Evolutionary conservation across 2,329 filamentous ascomycete genomes (phyloP), one percentile per base, ranked within the genome.

Genomic region (Beauveria australis): DNA sequence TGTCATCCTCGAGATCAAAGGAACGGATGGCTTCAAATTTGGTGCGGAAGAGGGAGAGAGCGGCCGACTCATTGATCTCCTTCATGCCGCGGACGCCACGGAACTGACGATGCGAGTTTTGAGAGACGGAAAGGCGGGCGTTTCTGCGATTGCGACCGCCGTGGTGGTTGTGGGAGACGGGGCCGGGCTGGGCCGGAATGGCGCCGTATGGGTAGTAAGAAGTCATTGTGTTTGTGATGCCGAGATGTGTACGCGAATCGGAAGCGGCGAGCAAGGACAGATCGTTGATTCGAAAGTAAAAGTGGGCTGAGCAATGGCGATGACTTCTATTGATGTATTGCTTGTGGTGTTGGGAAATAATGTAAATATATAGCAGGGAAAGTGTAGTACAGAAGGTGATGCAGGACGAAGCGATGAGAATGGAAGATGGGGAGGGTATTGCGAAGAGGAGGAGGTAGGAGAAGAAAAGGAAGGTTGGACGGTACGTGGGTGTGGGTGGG

Each of bases 1-100:
- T 83, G 73, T 97, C 93, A 73, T 97, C 93, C 71, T 97, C 93
- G 64, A 97, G 82, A 68, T 97, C 93, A 71, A 97, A 97, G 10
- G 92, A 96, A 62, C 92, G 86, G 62, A 90, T 91, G 65, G 91
- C 89, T 78, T 97, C 92, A 68, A 96, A 96, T 71, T 92, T 88
- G 67, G 85, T 85, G 67, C 93, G 89, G 79, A 96, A 97, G 64
- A 87, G 85, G 63, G 83, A 82, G 63, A 95, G 80, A 55, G 87
- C 84, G 22, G 86, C 85, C n/a, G 88, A 82, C 74, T 96, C 92
- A 68, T 86, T 86, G 65, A 91, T 78, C 74, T 96, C 92, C 75
- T 95, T 92, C 77, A 93, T 91, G 70, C 87, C 89, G 71, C 90
- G 88, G 59, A 92, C 88, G 65, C 88, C 87, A 64, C 92, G 89